These are phyloP conservation scores for Catenaria anguillulae DNA, from an alignment of 371 early-diverging fungal genomes.

Conservation along the genomic window DNA sequence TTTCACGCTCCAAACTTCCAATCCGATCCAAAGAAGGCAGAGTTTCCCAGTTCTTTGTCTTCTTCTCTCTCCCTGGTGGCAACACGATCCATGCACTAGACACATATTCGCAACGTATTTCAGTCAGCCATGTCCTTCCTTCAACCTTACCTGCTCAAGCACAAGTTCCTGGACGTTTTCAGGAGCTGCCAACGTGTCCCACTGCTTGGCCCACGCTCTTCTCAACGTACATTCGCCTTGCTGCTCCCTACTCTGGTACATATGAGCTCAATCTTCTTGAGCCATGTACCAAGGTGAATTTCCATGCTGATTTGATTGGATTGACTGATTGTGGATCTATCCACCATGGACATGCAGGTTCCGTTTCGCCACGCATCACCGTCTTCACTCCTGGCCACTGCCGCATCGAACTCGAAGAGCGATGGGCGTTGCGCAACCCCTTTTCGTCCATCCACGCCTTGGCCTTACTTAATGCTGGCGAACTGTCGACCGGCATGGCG, in stretches of 20 bases:
- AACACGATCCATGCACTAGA: no score
- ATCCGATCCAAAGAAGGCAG: no score
- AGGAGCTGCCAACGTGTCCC: neutral
- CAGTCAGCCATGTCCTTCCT: no score
- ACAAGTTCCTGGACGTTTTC: conserved; percentile 2
- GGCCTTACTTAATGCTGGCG: conserved; percentile 3
- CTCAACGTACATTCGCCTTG: neutral
- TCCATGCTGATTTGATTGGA: neutral
- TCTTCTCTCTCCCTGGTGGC: no score
- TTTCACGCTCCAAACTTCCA: no score
- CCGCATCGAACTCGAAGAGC: conserved; percentile 4
- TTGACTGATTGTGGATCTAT: neutral
- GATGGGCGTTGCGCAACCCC: conserved; percentile 1
- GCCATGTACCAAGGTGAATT: no score
- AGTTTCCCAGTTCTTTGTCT: no score
- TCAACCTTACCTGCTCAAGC: neutral
- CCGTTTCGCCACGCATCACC: neutral
- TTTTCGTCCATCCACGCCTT: conserved; percentile 4
- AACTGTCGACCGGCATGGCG: conserved; percentile 1
- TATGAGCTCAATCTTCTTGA: neutral
- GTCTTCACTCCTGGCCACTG: neutral
- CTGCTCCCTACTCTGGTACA: conserved; percentile 5
- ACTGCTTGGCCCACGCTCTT: neutral
- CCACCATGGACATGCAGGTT: neutral
- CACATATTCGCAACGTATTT: no score